These are phyloP conservation scores for Colletotrichum sp. DNA, from an alignment of 2,329 filamentous ascomycete genomes.

Conservation along the genomic window DNA sequence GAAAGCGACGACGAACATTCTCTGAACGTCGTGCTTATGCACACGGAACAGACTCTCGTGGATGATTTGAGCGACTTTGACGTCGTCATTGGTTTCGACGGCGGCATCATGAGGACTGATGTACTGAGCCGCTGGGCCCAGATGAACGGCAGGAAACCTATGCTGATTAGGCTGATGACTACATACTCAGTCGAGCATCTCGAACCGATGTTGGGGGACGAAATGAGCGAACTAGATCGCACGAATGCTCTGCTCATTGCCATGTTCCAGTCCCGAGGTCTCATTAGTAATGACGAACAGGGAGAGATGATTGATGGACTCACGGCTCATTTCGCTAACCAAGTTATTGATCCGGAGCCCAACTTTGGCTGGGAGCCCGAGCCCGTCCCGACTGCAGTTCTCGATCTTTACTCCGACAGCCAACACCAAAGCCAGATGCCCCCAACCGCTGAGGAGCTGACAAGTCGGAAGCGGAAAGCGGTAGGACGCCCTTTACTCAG, in stretches of 20 bases:
- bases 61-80: conserved; percentile 48
- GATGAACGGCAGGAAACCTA: conserved; percentile 35
- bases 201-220: conserved; percentile 47
- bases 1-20: conserved; percentile 30
- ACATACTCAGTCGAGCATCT: conserved; percentile 63
- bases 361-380: conserved; percentile 53
- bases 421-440: conserved; percentile 29
- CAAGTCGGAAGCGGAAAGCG: conserved; percentile 15
- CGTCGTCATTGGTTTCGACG: conserved; percentile 60
- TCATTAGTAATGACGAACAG: conserved; percentile 21
- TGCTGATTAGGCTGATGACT: conserved; percentile 55
- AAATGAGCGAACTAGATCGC: conserved; percentile 47
- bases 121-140: conserved; percentile 13
- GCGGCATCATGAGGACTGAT: conserved; percentile 47
- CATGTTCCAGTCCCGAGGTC: conserved; percentile 33
- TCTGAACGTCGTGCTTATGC: conserved; percentile 47
- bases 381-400: conserved; percentile 50
- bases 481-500: not conserved
- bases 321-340: conserved; percentile 52
- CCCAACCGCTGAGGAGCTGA: conserved; percentile 4
- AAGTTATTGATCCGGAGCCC: conserved; percentile 43
- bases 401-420: conserved; percentile 51
- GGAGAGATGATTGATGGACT: conserved; percentile 42
- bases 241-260: conserved; percentile 48
- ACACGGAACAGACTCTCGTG: conserved; percentile 41